A percentile compares a stretch with the other conserved stretches of the same genome.
phyloP scores from a whole-genome alignment of 441 rosid species.

The Pelargonium fulgidum region DNA sequence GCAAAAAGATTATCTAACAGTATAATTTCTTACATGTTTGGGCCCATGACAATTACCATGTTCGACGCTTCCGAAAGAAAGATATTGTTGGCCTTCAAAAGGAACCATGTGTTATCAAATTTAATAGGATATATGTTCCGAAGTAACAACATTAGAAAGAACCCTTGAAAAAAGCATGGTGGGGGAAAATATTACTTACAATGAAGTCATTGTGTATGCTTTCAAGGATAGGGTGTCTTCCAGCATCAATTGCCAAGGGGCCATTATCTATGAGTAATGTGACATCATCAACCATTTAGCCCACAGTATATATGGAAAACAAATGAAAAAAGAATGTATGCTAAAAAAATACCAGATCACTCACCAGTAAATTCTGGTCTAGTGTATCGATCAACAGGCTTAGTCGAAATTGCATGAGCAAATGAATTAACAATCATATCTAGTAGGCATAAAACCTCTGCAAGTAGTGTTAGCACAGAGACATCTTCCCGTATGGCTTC shows the following conservation, averaged over 20 bases:
- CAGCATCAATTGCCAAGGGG: constrained; percentile 93
- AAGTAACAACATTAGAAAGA: constrained; percentile 10
- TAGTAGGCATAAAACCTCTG: constrained; percentile 87
- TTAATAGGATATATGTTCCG: constrained; percentile 10
- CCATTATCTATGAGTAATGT: constrained; percentile 52
- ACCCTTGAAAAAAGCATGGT: constrained; percentile 7
- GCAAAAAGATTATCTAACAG: constrained; percentile 13
- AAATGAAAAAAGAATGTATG: constrained; percentile 6
- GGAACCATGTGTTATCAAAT: constrained; percentile 14
- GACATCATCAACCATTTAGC: constrained; percentile 20
- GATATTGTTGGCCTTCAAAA: constrained; percentile 80
- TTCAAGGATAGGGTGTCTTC: constrained; percentile 95
- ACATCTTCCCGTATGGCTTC: constrained; percentile 76
- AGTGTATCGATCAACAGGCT: constrained; percentile 74
- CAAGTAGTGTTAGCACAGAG: constrained; percentile 71
- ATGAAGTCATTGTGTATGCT: constrained; percentile 79
- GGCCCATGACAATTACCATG: constrained; percentile 87
- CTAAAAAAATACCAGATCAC: constrained; percentile 19
- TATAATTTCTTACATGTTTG: constrained; percentile 72
- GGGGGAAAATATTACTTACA: constrained; percentile 35
- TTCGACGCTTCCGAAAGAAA: constrained; percentile 93
- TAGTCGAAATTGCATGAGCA: constrained; percentile 82
- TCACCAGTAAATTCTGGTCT: constrained; percentile 86
- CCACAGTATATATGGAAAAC: constrained; percentile 17
- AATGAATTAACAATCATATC: constrained; percentile 97